These are phyloP conservation scores for Dendrocalamus sinicus DNA, from an alignment of 176 grass and related monocot species.

Conservation along the genomic window DNA sequence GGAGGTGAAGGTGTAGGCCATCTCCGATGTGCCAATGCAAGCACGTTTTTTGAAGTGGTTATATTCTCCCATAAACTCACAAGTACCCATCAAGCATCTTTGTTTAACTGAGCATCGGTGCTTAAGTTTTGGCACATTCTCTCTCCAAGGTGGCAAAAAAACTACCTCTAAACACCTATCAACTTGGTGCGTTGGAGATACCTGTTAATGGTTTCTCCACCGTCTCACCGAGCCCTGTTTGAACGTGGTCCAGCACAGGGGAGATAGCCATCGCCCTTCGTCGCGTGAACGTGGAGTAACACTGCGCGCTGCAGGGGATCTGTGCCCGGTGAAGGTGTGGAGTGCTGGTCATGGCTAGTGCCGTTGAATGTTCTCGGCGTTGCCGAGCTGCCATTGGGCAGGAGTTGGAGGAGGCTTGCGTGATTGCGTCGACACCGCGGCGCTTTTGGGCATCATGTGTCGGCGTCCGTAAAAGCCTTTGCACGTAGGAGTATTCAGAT, in stretches of 20 bases:
- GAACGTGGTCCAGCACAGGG: no score
- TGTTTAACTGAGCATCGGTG: no score
- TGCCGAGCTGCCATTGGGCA: constrained; percentile 30
- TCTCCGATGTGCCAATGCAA: no score
- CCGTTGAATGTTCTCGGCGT: constrained; percentile 29
- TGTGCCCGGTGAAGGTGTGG: background rate
- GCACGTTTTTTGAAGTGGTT: no score
- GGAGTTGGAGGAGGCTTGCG: background rate
- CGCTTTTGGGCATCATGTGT: constrained; percentile 41
- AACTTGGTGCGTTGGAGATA: no score
- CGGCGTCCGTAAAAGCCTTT: background rate
- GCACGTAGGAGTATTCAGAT: constrained; percentile 26
- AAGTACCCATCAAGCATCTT: no score
- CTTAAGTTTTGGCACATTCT: no score
- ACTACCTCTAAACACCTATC: no score
- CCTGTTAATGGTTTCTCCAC: background rate
- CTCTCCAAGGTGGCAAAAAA: no score
- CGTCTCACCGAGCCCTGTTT: background rate
- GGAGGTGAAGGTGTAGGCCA: background rate
- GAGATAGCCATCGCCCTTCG: background rate
- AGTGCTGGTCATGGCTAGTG: background rate
- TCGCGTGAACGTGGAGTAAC: background rate
- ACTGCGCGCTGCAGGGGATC: background rate
- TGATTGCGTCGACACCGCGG: background rate
- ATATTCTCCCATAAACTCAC: no score